Evolutionary conservation across 192 early-diverging fungal genomes (phyloP).

Genomic region (Spizellomyces sp.): DNA sequence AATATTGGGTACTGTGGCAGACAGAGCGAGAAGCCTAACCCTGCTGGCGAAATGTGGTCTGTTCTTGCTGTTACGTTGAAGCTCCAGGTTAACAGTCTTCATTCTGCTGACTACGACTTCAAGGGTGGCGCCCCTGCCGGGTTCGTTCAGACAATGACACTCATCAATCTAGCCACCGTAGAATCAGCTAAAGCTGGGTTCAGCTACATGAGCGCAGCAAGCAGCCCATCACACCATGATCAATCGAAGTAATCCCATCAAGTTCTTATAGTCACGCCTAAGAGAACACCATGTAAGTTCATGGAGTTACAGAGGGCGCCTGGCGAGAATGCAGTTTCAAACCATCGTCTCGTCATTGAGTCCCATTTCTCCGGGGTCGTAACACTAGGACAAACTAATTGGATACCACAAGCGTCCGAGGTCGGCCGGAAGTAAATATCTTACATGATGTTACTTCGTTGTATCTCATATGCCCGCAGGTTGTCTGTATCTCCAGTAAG

Average conservation of each 20-base stretch:
- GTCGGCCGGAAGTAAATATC: neutral
- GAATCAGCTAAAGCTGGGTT: no score
- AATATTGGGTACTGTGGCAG: slow-evolving; percentile 73
- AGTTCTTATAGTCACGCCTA: slow-evolving; percentile 41
- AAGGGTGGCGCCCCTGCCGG: slow-evolving; percentile 66
- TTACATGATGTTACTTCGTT: slow-evolving; percentile 51
- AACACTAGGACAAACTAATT: slow-evolving; percentile 41
- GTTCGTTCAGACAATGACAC: slow-evolving; percentile 70
- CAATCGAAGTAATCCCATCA: slow-evolving; percentile 35
- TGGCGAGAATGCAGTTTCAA: neutral
- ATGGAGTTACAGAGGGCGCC: neutral
- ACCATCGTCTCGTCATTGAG: slow-evolving; percentile 63
- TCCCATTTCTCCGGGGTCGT: slow-evolving; percentile 87
- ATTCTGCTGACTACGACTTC: slow-evolving; percentile 68
- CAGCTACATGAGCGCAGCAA: slow-evolving; percentile 2
- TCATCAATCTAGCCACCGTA: slow-evolving; percentile 63
- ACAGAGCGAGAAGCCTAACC: slow-evolving; percentile 62
- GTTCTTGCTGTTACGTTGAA: slow-evolving; percentile 13
- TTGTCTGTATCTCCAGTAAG: slow-evolving; percentile 68
- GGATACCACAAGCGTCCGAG: neutral
- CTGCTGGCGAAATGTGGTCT: neutral
- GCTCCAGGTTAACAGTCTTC: slow-evolving; percentile 39
- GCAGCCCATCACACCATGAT: slow-evolving; percentile 22
- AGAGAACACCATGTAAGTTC: neutral
- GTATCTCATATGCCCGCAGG: slow-evolving; percentile 44